phyloP scores from a whole-genome alignment of 2,329 filamentous ascomycete genomes.

The Apiospora rasikravindrae region DNA sequence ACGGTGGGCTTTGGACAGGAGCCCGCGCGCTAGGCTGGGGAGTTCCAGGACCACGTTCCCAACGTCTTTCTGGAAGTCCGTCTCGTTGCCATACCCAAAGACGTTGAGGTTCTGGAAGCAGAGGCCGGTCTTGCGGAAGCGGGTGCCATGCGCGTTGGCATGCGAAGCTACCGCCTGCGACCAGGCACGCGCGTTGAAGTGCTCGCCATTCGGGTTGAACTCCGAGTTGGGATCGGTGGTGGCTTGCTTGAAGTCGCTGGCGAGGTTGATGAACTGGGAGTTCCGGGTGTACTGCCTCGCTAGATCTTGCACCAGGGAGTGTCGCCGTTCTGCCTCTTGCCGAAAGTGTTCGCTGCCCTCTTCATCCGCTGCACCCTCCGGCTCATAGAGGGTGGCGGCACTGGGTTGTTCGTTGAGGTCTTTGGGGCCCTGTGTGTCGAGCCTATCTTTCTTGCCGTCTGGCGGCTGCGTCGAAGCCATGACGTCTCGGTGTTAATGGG shows the following conservation, averaged over 20 bases:
- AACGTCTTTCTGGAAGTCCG: constrained; percentile 74
- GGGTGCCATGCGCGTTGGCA: constrained; percentile 48
- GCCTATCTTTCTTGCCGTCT: neutral
- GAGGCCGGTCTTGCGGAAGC: constrained; percentile 68
- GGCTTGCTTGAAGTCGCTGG: constrained; percentile 46
- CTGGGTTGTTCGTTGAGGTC: neutral
- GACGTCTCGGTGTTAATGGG: neutral
- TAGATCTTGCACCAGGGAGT: constrained; percentile 58
- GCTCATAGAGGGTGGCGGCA: neutral
- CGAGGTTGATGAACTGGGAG: constrained; percentile 48
- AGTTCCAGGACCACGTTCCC: constrained; percentile 58
- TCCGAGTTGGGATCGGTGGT: constrained; percentile 51
- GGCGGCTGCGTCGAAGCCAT: neutral
- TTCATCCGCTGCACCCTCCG: neutral
- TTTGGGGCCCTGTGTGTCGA: neutral
- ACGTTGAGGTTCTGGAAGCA: constrained; percentile 72
- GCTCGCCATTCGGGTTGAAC: constrained; percentile 56
- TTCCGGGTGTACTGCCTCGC: constrained; percentile 60
- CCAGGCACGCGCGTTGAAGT: constrained; percentile 64
- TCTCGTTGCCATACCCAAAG: constrained; percentile 68
- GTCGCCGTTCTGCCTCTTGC: constrained; percentile 53
- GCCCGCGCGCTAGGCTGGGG: neutral
- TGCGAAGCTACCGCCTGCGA: constrained; percentile 62
- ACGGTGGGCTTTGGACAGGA: neutral
- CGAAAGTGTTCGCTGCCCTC: neutral